phyloP scores from a whole-genome alignment of 129 eudicot species.

The Tagetes patula region DNA sequence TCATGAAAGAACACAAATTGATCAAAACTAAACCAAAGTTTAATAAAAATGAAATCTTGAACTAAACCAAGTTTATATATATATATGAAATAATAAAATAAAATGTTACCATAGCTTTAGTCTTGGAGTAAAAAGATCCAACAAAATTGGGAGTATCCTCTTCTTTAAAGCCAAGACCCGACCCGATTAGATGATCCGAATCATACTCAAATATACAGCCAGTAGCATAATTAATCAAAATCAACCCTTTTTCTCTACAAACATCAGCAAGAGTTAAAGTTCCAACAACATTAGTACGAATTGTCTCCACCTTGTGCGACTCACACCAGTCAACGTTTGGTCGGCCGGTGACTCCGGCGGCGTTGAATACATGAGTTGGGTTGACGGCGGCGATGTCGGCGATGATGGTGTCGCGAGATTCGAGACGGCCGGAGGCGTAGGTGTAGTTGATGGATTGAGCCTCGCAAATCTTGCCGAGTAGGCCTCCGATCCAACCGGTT shows the following conservation, averaged over 20 bases:
- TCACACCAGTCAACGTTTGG: conserved; percentile 88
- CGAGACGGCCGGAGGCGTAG: conserved; percentile 65
- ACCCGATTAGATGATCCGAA: conserved; percentile 48
- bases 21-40: background rate
- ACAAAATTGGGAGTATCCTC: conserved; percentile 33
- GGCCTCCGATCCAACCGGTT: conserved; percentile 33
- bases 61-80: background rate
- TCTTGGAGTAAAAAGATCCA: conserved; percentile 83
- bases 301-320: conserved; percentile 66
- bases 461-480: conserved; percentile 55
- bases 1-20: conserved; percentile 7
- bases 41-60: background rate
- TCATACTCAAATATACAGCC: conserved; percentile 74
- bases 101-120: conserved; percentile 71
- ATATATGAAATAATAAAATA: background rate
- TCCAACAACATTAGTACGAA: conserved; percentile 65
- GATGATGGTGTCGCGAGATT: conserved; percentile 46
- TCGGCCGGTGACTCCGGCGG: conserved; percentile 74
- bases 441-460: conserved; percentile 44
- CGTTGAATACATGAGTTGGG: conserved; percentile 68
- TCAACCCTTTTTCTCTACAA: conserved; percentile 57
- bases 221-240: conserved; percentile 62
- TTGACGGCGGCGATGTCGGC: conserved; percentile 47
- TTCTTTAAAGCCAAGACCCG: conserved; percentile 58
- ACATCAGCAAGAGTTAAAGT: conserved; percentile 68